These are phyloP conservation scores for Lyophyllum semitale DNA, from an alignment of 768 basidiomycete genomes.

Conservation along the genomic window DNA sequence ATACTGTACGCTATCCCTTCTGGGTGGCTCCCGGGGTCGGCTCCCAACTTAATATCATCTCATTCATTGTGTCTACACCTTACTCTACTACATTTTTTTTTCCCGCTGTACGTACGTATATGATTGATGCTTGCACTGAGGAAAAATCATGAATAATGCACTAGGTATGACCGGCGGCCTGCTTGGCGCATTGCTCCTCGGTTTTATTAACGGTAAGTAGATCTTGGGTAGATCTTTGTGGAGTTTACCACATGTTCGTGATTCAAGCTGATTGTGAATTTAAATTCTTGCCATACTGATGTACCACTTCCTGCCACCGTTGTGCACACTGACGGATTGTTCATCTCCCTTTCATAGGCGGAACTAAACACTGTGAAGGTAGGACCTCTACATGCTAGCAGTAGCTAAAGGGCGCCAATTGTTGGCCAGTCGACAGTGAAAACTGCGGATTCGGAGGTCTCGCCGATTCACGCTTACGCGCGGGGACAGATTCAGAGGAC, in stretches of 20 bases:
- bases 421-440: background rate
- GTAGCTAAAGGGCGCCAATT: too few relatives aligned
- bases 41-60: conserved; percentile 20
- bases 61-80: conserved; percentile 16
- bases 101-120: conserved; percentile 21
- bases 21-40: conserved; percentile 21
- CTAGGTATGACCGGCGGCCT: background rate
- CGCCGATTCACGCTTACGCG: background rate
- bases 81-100: conserved; percentile 15
- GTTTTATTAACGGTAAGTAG: too few relatives aligned
- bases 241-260: background rate
- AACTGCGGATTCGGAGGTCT: background rate
- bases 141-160: conserved; percentile 7
- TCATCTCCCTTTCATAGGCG: background rate
- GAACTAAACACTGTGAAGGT: background rate
- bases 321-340: background rate
- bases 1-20: conserved; percentile 25
- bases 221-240: too few relatives aligned
- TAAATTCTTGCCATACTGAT: background rate
- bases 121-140: conserved; percentile 5
- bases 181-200: background rate
- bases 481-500: background rate
- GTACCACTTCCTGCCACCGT: too few relatives aligned
- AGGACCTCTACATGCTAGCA: too few relatives aligned
- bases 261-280: too few relatives aligned